Evolutionary conservation across 192 early-diverging fungal species (phyloP).

Genomic region (Umbelopsis isabellina): DNA sequence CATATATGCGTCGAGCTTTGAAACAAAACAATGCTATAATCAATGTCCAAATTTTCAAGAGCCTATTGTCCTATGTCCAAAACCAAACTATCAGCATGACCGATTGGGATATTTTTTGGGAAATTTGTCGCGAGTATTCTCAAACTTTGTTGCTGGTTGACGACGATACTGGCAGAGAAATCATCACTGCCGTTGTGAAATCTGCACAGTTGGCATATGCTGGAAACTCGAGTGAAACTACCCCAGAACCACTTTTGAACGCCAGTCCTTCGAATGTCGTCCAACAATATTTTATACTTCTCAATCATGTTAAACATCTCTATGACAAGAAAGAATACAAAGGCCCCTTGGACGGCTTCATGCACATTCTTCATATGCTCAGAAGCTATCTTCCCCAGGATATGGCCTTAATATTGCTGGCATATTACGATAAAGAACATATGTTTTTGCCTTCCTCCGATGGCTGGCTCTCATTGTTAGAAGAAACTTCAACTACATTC

Average conservation of each 20-base stretch:
- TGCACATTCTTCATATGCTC: conserved; percentile 47
- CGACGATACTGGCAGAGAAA: background rate
- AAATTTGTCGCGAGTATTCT: conserved; percentile 28
- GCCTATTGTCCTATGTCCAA: conserved; percentile 22
- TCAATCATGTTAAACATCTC: conserved; percentile 3
- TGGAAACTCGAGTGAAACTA: background rate
- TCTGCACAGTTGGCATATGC: background rate
- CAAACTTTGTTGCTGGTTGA: background rate
- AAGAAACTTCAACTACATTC: conserved; percentile 47
- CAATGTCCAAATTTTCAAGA: conserved; percentile 27
- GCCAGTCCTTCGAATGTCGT: background rate
- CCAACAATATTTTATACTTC: background rate
- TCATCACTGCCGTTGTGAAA: background rate
- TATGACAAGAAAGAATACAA: conserved; percentile 20
- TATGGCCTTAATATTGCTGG: conserved; percentile 45
- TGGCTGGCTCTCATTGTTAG: conserved; percentile 53
- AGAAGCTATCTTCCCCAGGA: conserved; percentile 48
- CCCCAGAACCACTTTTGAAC: background rate
- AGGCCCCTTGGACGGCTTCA: conserved; percentile 50
- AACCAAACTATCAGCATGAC: conserved; percentile 27
- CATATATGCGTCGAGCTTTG: conserved; percentile 34
- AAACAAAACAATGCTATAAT: conserved; percentile 17
- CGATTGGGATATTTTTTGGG: conserved; percentile 44
- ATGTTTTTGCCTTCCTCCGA: conserved; percentile 55
- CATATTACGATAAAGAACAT: conserved; percentile 57